A percentile compares a stretch with the other conserved stretches of the same genome.
Evolutionary conservation across 2,329 filamentous ascomycete species (phyloP).

Genomic region (Diaporthe velutina): DNA sequence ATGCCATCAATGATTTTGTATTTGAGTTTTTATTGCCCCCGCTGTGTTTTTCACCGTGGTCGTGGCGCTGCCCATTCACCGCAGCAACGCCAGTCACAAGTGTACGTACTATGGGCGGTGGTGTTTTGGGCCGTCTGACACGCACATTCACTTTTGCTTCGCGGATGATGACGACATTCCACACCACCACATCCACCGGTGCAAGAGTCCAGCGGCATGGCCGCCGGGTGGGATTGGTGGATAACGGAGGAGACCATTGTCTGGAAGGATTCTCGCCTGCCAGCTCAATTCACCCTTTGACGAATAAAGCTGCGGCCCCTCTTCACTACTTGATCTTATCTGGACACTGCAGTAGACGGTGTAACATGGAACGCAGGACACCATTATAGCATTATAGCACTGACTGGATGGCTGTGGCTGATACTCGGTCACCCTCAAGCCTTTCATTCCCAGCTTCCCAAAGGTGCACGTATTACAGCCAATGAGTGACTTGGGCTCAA

Average conservation of each 20-base stretch:
- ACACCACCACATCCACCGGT: not conserved
- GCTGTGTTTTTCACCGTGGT: not conserved
- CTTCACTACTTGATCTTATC: not conserved
- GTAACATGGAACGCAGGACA: not conserved
- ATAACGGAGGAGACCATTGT: not conserved
- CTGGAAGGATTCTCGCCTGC: constrained; percentile 7
- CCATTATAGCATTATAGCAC: not conserved
- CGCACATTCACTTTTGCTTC: constrained; percentile 6
- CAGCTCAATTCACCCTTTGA: not conserved
- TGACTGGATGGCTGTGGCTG: not conserved
- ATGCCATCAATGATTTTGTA: too few relatives aligned
- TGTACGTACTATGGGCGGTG: not conserved
- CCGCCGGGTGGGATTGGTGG: constrained; percentile 8
- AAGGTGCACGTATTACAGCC: not conserved
- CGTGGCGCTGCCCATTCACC: not conserved
- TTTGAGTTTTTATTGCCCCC: not conserved
- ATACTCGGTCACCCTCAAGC: not conserved
- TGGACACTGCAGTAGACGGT: constrained; percentile 1
- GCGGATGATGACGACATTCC: constrained; percentile 21
- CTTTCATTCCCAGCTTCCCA: not conserved
- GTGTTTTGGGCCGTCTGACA: constrained; percentile 30
- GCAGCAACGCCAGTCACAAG: not conserved
- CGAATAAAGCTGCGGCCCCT: not conserved
- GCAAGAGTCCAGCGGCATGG: not conserved
- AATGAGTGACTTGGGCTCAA: not conserved